phyloP scores from a whole-genome alignment of 176 grass and related monocot genomes.

The Triticum dicoccoides region DNA sequence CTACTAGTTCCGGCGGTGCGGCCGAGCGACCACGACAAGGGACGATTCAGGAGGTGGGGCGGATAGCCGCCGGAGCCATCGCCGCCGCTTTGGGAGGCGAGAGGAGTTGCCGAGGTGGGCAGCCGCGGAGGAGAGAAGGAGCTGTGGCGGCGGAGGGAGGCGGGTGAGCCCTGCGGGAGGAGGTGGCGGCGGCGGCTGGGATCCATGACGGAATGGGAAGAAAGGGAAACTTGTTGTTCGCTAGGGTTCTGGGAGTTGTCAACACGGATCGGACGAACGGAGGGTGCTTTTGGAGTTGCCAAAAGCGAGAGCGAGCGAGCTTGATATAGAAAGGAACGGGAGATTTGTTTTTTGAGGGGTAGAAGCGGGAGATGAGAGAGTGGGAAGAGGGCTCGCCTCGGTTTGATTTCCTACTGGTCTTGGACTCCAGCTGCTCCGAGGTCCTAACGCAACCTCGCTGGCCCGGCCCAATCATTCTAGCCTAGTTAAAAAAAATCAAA shows the following conservation, averaged over 20 bases:
- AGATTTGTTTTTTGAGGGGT: background rate
- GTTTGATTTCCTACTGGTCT: too few relatives aligned
- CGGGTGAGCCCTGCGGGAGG: too few relatives aligned
- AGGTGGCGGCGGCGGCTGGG: too few relatives aligned
- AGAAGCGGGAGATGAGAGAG: background rate
- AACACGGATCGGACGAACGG: background rate
- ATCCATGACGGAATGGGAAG: background rate
- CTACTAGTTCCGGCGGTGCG: background rate
- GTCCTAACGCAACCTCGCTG: too few relatives aligned
- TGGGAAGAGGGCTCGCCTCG: background rate
- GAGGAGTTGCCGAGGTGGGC: background rate
- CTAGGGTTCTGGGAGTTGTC: background rate
- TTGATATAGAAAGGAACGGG: background rate
- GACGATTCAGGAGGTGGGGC: background rate
- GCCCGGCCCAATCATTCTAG: too few relatives aligned
- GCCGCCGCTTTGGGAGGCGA: background rate
- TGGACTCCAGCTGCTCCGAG: too few relatives aligned
- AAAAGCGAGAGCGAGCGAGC: too few relatives aligned
- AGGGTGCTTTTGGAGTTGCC: background rate
- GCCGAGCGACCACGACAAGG: background rate
- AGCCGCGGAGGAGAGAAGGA: too few relatives aligned
- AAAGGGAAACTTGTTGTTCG: background rate
- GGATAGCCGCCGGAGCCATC: background rate
- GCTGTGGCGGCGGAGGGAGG: too few relatives aligned
- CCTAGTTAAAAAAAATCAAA: too few relatives aligned